These are phyloP conservation scores for Colletotrichum nymphaeae DNA, from an alignment of 2,329 filamentous ascomycete species.

Conservation along the genomic window DNA sequence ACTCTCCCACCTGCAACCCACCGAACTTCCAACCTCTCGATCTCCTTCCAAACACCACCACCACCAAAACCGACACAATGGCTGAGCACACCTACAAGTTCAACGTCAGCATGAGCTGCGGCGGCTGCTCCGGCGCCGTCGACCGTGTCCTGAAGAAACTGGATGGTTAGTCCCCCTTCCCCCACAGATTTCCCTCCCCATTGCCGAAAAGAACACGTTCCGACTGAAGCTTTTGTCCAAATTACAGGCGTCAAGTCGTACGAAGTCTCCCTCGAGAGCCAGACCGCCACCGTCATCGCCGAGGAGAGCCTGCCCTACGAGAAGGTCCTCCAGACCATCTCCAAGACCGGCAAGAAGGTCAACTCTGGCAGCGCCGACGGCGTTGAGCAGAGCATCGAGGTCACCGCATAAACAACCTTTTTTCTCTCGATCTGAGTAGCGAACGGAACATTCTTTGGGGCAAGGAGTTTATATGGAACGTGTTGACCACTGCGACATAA, in stretches of 20 bases:
- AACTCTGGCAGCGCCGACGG: slow-evolving; percentile 81
- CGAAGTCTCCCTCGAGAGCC: slow-evolving; percentile 87
- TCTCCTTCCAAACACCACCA: background rate
- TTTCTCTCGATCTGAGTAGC: too few relatives aligned
- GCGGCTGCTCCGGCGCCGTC: slow-evolving; percentile 94
- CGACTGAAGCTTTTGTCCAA: background rate
- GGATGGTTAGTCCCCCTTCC: slow-evolving; percentile 71
- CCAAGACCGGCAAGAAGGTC: slow-evolving; percentile 95
- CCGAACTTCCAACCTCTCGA: background rate
- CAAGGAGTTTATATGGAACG: background rate
- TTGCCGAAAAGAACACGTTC: background rate
- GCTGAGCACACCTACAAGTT: slow-evolving; percentile 94
- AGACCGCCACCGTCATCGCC: slow-evolving; percentile 83
- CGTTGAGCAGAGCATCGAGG: slow-evolving; percentile 62
- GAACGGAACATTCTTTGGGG: background rate
- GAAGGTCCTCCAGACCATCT: slow-evolving; percentile 86
- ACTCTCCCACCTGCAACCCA: slow-evolving; percentile 24
- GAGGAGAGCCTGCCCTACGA: slow-evolving; percentile 78
- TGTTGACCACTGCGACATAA: too few relatives aligned
- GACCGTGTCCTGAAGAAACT: slow-evolving; percentile 93
- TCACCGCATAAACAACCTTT: slow-evolving; percentile 39
- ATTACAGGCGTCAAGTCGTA: slow-evolving; percentile 82
- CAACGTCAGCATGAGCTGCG: slow-evolving; percentile 92
- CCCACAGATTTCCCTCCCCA: background rate
- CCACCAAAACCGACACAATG: slow-evolving; percentile 62